phyloP scores from a whole-genome alignment of 331 rosid genomes.

The Acacia concinna region DNA sequence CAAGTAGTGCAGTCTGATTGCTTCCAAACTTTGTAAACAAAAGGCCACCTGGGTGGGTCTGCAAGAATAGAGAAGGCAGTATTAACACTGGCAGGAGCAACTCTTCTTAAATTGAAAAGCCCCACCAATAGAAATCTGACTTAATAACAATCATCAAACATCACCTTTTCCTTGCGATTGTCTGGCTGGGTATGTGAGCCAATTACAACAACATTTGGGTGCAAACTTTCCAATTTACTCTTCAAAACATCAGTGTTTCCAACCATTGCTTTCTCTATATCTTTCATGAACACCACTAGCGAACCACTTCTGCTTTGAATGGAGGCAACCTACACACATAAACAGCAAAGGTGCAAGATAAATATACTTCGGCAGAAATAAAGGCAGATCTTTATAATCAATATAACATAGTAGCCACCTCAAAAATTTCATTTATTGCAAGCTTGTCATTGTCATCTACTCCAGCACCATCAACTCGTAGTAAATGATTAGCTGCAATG shows the following conservation, averaged over 20 bases:
- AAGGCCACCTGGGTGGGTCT: conserved; percentile 87
- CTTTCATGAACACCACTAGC: conserved; percentile 80
- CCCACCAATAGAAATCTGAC: conserved; percentile 4
- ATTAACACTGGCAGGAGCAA: conserved; percentile 28
- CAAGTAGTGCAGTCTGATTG: conserved; percentile 88
- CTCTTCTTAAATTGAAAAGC: conserved; percentile 4
- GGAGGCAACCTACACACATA: conserved; percentile 55
- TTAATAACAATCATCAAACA: conserved; percentile 14
- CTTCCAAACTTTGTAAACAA: conserved; percentile 89
- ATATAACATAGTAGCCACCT: conserved; percentile 49
- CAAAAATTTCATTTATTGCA: conserved; percentile 80
- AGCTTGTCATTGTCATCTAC: conserved; percentile 79
- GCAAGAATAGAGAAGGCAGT: conserved; percentile 27
- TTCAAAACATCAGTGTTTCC: conserved; percentile 69
- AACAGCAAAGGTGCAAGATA: conserved; percentile 19
- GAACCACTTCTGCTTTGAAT: conserved; percentile 65
- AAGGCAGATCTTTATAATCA: conserved; percentile 16
- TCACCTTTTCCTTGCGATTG: conserved; percentile 86
- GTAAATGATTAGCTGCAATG: conserved; percentile 70
- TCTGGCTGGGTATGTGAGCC: conserved; percentile 92
- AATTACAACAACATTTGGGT: conserved; percentile 73
- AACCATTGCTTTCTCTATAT: conserved; percentile 75
- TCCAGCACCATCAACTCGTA: conserved; percentile 70
- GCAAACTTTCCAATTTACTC: conserved; percentile 73
- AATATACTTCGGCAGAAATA: conserved; percentile 28